Conservation (phyloP, 2,329 filamentous ascomycete genomes). For the Pseudogymnoascus sp. region DNA sequence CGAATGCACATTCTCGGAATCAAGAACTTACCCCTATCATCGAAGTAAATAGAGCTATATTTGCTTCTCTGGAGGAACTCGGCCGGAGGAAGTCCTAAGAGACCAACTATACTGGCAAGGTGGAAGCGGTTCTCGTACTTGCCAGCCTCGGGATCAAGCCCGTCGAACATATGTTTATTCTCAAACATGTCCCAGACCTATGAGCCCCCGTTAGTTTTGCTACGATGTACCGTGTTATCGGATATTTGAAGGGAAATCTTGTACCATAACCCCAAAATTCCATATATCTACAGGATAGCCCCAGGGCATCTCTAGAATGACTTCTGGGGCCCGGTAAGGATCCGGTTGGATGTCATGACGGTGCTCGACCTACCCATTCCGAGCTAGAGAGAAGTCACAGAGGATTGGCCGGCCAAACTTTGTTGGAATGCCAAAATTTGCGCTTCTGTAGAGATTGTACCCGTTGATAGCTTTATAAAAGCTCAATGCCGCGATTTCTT, state of each 20-base stretch:
- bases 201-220: slow-evolving; percentile 16
- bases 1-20: slow-evolving; percentile 13
- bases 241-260: not conserved
- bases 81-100: slow-evolving; percentile 22
- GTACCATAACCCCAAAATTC: slow-evolving; percentile 30
- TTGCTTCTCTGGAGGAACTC: slow-evolving; percentile 22
- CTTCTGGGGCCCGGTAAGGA: slow-evolving; percentile 25
- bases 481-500: slow-evolving; percentile 17
- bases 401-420: slow-evolving; percentile 20
- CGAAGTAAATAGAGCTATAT: slow-evolving; percentile 20
- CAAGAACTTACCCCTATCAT: slow-evolving; percentile 20
- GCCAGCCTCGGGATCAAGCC: slow-evolving; percentile 17
- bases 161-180: slow-evolving; percentile 18
- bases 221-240: not conserved
- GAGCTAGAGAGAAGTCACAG: slow-evolving; percentile 21
- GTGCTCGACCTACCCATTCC: slow-evolving; percentile 18
- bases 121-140: slow-evolving; percentile 20
- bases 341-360: slow-evolving; percentile 16
- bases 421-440: slow-evolving; percentile 19
- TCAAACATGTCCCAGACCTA: slow-evolving; percentile 23
- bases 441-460: slow-evolving; percentile 19
- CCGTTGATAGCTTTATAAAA: slow-evolving; percentile 17
- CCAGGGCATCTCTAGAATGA: slow-evolving; percentile 32
- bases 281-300: slow-evolving; percentile 29
- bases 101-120: slow-evolving; percentile 22